Conservation (phyloP, 495 filamentous ascomycete species). For the Gamarada debralockiae region DNA sequence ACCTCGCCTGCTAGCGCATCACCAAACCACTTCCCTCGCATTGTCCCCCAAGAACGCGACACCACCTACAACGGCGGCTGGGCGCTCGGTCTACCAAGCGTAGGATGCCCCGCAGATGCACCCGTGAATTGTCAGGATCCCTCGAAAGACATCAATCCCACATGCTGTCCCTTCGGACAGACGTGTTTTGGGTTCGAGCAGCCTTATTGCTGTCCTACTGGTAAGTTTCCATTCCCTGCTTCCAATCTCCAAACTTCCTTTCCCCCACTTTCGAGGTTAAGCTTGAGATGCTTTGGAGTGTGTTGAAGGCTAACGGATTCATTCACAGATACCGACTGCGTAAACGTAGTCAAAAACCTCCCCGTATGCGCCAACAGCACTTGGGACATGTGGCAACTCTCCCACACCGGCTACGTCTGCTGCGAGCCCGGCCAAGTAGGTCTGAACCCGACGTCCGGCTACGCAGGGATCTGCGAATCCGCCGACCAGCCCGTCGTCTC, state of each 20-base stretch:
- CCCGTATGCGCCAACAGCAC: conserved; percentile 13
- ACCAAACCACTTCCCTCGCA: neutral
- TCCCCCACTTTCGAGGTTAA: no score
- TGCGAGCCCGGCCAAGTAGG: conserved; percentile 14
- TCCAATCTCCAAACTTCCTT: no score
- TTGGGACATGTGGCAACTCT: conserved; percentile 13
- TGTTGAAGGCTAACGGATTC: no score
- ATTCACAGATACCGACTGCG: conserved; percentile 9
- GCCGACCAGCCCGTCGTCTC: conserved; percentile 1
- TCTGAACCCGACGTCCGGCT: conserved; percentile 2
- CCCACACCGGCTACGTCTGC: conserved; percentile 5
- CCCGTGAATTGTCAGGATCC: conserved; percentile 1
- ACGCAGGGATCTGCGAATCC: conserved; percentile 9
- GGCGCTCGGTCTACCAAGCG: conserved; percentile 12
- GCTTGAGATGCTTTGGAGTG: no score
- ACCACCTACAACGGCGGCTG: conserved; percentile 13
- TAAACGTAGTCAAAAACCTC: conserved; percentile 7
- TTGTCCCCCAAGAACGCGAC: conserved; percentile 4
- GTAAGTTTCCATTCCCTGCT: no score
- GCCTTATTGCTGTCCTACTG: no score
- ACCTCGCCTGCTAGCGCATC: neutral
- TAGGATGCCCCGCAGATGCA: conserved; percentile 12
- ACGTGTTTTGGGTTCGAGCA: no score
- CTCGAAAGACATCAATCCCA: neutral
- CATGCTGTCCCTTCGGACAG: no score